Conservation (phyloP, 257 asterid genomes). For the Solanum chmielewskii region DNA sequence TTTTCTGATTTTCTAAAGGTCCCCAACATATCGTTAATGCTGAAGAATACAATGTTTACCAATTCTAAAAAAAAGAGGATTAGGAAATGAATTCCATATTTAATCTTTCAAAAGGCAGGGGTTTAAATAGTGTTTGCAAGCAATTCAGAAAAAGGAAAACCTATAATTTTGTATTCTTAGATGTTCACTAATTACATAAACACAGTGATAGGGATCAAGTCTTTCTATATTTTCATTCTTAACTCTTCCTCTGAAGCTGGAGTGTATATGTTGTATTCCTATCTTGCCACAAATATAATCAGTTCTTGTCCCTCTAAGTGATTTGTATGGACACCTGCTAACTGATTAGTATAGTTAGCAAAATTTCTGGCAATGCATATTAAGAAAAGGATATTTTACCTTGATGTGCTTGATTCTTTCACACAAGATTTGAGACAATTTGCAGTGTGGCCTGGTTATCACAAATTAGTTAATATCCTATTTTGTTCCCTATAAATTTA, state of each 20-base stretch:
- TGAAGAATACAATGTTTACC: too few relatives aligned
- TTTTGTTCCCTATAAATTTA: too few relatives aligned
- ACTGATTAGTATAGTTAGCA: neutral
- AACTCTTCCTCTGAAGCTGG: neutral
- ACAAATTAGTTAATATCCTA: neutral
- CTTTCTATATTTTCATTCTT: neutral
- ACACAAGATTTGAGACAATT: neutral
- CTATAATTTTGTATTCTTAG: neutral
- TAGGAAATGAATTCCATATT: neutral
- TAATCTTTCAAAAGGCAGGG: neutral
- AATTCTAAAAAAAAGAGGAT: neutral
- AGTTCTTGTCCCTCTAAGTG: neutral
- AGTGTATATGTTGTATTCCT: neutral
- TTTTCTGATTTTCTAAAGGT: too few relatives aligned
- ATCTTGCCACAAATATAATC: neutral
- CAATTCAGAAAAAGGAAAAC: neutral
- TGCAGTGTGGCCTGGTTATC: neutral
- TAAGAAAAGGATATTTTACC: neutral
- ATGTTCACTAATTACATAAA: neutral
- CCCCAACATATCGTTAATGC: too few relatives aligned
- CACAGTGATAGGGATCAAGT: neutral
- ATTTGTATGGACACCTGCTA: neutral
- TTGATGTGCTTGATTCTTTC: neutral
- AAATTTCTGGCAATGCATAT: neutral
- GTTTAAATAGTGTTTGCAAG: neutral